Evolutionary conservation across 2,329 filamentous ascomycete species (phyloP), one percentile per base, ranked within the genome.

Genomic region (Thielaviopsis ethacetica): DNA sequence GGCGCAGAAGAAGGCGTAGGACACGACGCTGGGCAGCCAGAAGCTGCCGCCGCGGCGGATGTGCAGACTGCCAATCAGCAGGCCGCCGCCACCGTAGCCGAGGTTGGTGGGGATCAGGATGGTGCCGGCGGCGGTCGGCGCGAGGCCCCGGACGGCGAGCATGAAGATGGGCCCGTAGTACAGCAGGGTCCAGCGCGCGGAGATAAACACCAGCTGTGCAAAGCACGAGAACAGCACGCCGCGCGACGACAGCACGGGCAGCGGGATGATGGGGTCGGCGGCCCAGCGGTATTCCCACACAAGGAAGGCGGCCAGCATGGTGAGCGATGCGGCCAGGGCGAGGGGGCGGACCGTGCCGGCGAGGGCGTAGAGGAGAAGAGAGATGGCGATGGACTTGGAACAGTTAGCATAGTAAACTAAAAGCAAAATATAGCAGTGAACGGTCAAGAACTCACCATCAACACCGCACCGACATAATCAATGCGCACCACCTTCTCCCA

Each of bases 141-240:
- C 71, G 72, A 85, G 85, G 59, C 80, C 80, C 2, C 84, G 81
- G 1, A 93, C 84, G 3, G 86, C 85, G 60, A 93, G 81, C 38
- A 87, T 85, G 65, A 88, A 91, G 51, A 89, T 81, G 0, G 89
- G 88, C 0, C 84, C 79, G 70, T 89, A 94, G 73, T 90, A 93
- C 7, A 94, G 75, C 1, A 94, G 77, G 6, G 77, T 78, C 88
- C 88, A 94, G 60, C 89, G 83, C 1, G 85, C 78, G 67, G 86
- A 83, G 86, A 94, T 91, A 68, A 89, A 79, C 21, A 85, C 83
- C 0, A 91, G 76, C 55, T 89, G 87, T 1, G 84, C 79, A 22
- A 91, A 66, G 66, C 88, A 91, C 1, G 85, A 85, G 22, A 91
- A 71, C 3, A 91, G 73, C 0, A 87, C 81, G 30, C 83, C 84